phyloP scores from a whole-genome alignment of 2,329 filamentous ascomycete species.

The Colletotrichum destructivum region DNA sequence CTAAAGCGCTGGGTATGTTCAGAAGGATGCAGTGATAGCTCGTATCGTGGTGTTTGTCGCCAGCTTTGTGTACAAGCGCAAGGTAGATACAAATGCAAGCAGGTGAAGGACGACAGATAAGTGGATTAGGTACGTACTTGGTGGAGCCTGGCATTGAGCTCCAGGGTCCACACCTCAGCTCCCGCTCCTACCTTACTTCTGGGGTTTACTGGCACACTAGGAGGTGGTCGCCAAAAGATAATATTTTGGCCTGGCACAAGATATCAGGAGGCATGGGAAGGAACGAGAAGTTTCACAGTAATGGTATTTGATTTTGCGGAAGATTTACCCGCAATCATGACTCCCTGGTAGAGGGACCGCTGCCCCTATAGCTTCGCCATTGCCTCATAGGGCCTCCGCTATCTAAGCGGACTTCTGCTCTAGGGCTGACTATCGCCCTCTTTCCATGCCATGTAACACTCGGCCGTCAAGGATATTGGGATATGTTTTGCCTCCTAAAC shows the following conservation, averaged over 20 bases:
- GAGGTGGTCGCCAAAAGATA: background rate
- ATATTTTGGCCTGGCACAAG: background rate
- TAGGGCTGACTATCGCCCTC: background rate
- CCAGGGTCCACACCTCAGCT: slow-evolving; percentile 15
- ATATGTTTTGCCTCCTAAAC: slow-evolving; percentile 37
- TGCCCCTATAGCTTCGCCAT: background rate
- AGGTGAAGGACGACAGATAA: background rate
- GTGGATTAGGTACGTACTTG: slow-evolving; percentile 13
- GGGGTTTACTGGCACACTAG: background rate
- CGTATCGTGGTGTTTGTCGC: background rate
- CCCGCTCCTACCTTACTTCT: background rate
- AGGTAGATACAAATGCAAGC: background rate
- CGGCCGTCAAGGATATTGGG: slow-evolving; percentile 14
- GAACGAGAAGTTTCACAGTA: background rate
- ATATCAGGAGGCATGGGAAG: background rate
- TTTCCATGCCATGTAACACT: slow-evolving; percentile 22
- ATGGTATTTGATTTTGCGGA: slow-evolving; percentile 14
- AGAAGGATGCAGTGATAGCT: background rate
- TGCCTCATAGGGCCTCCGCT: background rate
- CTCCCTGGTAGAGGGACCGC: background rate
- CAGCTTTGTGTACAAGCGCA: background rate
- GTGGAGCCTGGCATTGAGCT: slow-evolving; percentile 4
- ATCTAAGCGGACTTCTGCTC: slow-evolving; percentile 23
- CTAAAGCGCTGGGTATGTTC: background rate
- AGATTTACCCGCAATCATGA: background rate